These are phyloP conservation scores for Saccharomycopsis microspora DNA, from an alignment of 805 yeast species.

Conservation along the genomic window DNA sequence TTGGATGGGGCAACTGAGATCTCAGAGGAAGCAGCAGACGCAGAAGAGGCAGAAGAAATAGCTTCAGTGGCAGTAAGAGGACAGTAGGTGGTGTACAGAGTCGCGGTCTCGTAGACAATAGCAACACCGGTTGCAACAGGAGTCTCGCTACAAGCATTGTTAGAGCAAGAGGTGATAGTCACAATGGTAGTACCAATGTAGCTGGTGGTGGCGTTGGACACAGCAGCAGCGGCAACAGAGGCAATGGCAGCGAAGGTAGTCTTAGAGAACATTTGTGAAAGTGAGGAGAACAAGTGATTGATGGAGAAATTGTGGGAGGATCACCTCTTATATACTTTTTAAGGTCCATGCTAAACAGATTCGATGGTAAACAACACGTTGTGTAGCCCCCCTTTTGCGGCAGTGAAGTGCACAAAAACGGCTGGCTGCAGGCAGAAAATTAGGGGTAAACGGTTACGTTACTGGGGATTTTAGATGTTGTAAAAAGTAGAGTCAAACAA, in stretches of 20 bases:
- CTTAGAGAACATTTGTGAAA: no score
- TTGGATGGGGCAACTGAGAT: not conserved
- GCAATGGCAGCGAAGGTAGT: conserved; percentile 15
- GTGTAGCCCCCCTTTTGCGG: no score
- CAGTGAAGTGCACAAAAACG: no score
- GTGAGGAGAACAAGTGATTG: no score
- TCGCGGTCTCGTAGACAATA: conserved; percentile 16
- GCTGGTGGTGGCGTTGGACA: conserved; percentile 19
- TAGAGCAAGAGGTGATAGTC: conserved; percentile 20
- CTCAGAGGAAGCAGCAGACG: conserved; percentile 3
- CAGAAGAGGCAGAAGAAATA: not conserved
- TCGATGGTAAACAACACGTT: no score
- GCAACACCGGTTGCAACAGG: conserved; percentile 20
- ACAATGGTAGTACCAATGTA: conserved; percentile 20
- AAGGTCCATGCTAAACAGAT: no score
- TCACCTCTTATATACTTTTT: no score
- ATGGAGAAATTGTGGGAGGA: no score
- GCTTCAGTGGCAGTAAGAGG: conserved; percentile 16
- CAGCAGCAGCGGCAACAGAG: conserved; percentile 14
- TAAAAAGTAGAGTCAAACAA: no score
- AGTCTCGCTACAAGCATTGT: conserved; percentile 16
- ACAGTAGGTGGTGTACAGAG: conserved; percentile 21
- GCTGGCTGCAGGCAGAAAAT: no score
- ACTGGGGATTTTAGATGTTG: no score
- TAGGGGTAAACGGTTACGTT: no score